Evolutionary conservation across 306 rosid species (phyloP).

Genomic region (Sesbania bispinosa): DNA sequence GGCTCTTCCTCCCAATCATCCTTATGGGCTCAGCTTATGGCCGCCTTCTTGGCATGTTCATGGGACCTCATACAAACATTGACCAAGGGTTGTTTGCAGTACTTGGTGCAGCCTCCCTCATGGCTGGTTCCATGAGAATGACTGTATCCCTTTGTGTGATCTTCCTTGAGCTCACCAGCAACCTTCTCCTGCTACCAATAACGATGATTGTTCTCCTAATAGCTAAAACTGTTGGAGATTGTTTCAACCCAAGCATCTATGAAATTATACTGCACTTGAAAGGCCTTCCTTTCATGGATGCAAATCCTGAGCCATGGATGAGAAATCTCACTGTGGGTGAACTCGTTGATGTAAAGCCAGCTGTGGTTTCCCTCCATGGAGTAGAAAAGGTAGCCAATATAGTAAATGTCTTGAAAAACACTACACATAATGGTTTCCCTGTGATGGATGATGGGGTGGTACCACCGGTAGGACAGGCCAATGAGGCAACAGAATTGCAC

Average conservation of each 20-base stretch:
- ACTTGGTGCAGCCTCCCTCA: slow-evolving; percentile 93
- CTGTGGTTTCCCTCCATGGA: slow-evolving; percentile 63
- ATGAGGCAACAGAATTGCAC: slow-evolving; percentile 59
- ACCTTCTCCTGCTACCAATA: slow-evolving; percentile 80
- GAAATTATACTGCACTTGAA: slow-evolving; percentile 81
- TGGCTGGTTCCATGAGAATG: slow-evolving; percentile 99
- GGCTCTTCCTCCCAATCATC: slow-evolving; percentile 93
- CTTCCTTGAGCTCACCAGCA: slow-evolving; percentile 91
- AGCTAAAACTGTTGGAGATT: slow-evolving; percentile 84
- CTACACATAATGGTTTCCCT: slow-evolving; percentile 84
- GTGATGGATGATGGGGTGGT: slow-evolving; percentile 55
- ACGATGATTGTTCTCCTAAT: slow-evolving; percentile 90
- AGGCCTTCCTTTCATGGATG: slow-evolving; percentile 93
- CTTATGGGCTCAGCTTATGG: slow-evolving; percentile 92
- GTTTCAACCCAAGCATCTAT: slow-evolving; percentile 87
- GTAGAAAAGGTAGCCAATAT: slow-evolving; percentile 68
- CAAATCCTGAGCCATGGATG: slow-evolving; percentile 91
- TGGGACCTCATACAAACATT: slow-evolving; percentile 65
- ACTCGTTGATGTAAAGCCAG: slow-evolving; percentile 70
- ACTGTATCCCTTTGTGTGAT: slow-evolving; percentile 88
- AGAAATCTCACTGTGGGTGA: slow-evolving; percentile 81
- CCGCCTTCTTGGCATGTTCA: slow-evolving; percentile 70
- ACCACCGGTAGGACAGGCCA: slow-evolving; percentile 42
- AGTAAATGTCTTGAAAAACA: slow-evolving; percentile 76
- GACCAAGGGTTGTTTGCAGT: slow-evolving; percentile 85